Conservation (phyloP, 2,329 filamentous ascomycete genomes). For the Ustilaginoidea virens region DNA sequence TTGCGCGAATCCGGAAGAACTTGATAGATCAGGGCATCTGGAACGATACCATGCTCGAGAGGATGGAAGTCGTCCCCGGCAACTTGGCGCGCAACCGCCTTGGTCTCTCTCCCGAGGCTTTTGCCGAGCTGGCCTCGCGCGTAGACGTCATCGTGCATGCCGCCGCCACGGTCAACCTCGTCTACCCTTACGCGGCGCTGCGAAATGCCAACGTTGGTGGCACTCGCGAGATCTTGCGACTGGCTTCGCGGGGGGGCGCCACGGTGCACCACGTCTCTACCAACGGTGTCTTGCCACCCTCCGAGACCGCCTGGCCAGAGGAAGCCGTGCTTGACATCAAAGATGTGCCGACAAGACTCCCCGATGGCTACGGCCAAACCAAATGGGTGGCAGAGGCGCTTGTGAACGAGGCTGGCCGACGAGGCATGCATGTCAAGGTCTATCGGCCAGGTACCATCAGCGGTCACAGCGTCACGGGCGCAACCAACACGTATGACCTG, state of each 20-base stretch:
- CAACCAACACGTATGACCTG: slow-evolving; percentile 65
- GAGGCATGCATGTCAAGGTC: slow-evolving; percentile 55
- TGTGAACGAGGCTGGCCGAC: slow-evolving; percentile 50
- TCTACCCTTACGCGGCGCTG: slow-evolving; percentile 67
- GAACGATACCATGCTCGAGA: slow-evolving; percentile 62
- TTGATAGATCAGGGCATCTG: slow-evolving; percentile 65
- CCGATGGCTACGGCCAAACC: slow-evolving; percentile 63
- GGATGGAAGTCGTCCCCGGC: slow-evolving; percentile 59
- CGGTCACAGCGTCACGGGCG: slow-evolving; percentile 59
- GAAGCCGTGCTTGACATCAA: slow-evolving; percentile 50
- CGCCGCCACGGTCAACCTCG: slow-evolving; percentile 63
- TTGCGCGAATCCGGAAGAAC: slow-evolving; percentile 60
- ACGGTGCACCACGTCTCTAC: slow-evolving; percentile 69
- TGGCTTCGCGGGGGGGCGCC: slow-evolving; percentile 50
- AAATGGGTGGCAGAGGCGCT: slow-evolving; percentile 73
- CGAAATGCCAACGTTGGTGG: slow-evolving; percentile 63
- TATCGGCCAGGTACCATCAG: slow-evolving; percentile 65
- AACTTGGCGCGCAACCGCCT: slow-evolving; percentile 55
- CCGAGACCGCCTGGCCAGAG: slow-evolving; percentile 55
- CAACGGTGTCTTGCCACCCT: slow-evolving; percentile 63
- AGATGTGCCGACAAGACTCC: slow-evolving; percentile 51
- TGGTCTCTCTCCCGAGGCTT: slow-evolving; percentile 49
- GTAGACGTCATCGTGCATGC: slow-evolving; percentile 65
- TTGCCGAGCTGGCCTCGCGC: slow-evolving; percentile 46
- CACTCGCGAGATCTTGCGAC: slow-evolving; percentile 58